Percentiles rank a stretch among this genome's conserved stretches.
phyloP scores from a whole-genome alignment of 495 filamentous ascomycete species.

The Aspergillus taichungensis region DNA sequence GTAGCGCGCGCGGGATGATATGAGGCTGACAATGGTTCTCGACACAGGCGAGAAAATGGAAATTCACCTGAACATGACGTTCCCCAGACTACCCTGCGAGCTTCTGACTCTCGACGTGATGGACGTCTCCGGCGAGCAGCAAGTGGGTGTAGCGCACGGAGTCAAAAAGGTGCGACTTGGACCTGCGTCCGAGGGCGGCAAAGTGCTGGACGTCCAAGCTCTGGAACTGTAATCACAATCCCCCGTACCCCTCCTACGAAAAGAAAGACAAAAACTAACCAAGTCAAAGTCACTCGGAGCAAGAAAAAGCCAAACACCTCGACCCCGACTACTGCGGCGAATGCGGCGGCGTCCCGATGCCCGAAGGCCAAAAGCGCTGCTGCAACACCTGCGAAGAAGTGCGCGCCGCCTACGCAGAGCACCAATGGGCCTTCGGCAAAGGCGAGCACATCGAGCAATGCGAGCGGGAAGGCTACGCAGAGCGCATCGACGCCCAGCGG shows the following conservation, averaged over 20 bases:
- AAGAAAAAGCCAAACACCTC: constrained; percentile 69
- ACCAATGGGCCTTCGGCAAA: constrained; percentile 86
- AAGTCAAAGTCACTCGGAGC: constrained; percentile 45
- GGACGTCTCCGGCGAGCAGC: constrained; percentile 96
- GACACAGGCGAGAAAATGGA: constrained; percentile 89
- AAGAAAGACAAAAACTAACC: background rate
- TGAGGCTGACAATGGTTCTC: background rate
- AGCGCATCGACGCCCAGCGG: constrained; percentile 77
- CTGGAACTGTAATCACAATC: constrained; percentile 55
- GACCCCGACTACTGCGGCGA: constrained; percentile 88
- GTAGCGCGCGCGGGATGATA: background rate
- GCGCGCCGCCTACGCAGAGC: constrained; percentile 78
- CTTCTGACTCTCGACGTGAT: constrained; percentile 95
- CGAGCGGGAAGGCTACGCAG: constrained; percentile 82
- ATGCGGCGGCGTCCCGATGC: constrained; percentile 79
- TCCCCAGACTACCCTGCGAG: constrained; percentile 89
- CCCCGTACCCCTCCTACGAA: no score
- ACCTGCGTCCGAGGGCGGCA: constrained; percentile 61
- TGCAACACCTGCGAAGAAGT: constrained; percentile 98
- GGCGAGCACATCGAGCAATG: constrained; percentile 95
- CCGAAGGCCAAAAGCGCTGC: constrained; percentile 68
- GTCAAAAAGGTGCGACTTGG: constrained; percentile 79
- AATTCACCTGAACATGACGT: constrained; percentile 96
- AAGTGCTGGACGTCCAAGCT: constrained; percentile 64
- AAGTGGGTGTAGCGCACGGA: constrained; percentile 86